Evolutionary conservation across 441 rosid species (phyloP).

Genomic region (Geranium incanum): DNA sequence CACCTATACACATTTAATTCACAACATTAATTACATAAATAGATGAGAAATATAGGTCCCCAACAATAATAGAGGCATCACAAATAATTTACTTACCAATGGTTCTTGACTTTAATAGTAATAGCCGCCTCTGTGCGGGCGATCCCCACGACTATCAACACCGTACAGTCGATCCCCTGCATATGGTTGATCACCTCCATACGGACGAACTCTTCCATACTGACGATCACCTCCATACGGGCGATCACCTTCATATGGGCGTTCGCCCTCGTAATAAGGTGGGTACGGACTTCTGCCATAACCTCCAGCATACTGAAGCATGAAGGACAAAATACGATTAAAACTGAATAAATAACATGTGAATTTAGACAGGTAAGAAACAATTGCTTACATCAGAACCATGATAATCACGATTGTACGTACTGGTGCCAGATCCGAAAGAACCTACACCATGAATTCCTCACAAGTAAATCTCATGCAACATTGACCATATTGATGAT

Average conservation of each 20-base stretch:
- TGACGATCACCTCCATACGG: background rate
- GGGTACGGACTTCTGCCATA: conserved; percentile 27
- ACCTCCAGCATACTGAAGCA: conserved; percentile 33
- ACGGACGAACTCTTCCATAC: background rate
- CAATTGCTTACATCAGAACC: conserved; percentile 43
- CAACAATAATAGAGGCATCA: conserved; percentile 7
- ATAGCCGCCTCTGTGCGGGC: conserved; percentile 22
- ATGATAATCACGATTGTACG: conserved; percentile 36
- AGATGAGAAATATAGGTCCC: conserved; percentile 9
- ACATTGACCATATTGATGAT: conserved; percentile 6
- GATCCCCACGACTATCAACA: background rate
- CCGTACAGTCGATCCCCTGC: background rate
- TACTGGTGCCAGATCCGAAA: conserved; percentile 36
- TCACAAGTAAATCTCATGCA: conserved; percentile 14
- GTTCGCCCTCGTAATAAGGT: conserved; percentile 21
- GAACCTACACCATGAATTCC: conserved; percentile 32
- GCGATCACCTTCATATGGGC: background rate
- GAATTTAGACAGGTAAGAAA: conserved; percentile 13
- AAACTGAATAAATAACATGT: conserved; percentile 9
- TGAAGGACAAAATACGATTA: conserved; percentile 15
- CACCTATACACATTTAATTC: conserved; percentile 30
- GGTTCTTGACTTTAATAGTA: conserved; percentile 26
- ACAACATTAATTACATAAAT: conserved; percentile 14
- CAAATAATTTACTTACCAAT: conserved; percentile 31
- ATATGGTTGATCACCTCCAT: background rate